These are phyloP conservation scores for Lactarius hatsudake DNA, from an alignment of 768 basidiomycete species.

Conservation along the genomic window DNA sequence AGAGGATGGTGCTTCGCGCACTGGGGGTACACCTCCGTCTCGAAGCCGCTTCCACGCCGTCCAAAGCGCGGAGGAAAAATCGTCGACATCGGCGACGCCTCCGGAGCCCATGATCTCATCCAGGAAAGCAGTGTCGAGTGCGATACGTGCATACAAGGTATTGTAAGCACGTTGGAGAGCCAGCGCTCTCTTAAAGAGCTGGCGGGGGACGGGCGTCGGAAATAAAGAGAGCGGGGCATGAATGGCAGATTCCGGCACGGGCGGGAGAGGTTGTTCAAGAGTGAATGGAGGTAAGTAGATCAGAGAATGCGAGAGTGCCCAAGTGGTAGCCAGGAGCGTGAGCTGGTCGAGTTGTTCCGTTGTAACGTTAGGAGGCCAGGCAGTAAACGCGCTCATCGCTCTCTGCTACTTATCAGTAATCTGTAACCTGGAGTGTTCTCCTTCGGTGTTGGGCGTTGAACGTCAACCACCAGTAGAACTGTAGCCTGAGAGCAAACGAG, in stretches of 20 bases:
- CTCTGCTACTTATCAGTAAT: not conserved
- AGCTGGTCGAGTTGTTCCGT: constrained; percentile 57
- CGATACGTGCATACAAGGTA: constrained; percentile 77
- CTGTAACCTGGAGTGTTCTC: not conserved
- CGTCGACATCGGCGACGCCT: constrained; percentile 77
- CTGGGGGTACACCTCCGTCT: constrained; percentile 60
- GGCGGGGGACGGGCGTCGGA: constrained; percentile 81
- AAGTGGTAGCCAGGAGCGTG: constrained; percentile 67
- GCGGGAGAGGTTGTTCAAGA: constrained; percentile 39
- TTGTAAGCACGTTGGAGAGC: constrained; percentile 78
- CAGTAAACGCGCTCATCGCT: constrained; percentile 7
- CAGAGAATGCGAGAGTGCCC: constrained; percentile 81
- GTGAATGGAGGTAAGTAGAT: constrained; percentile 66
- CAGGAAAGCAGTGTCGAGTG: constrained; percentile 74
- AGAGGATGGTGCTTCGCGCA: constrained; percentile 30
- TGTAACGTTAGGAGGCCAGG: constrained; percentile 75
- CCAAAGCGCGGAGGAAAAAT: constrained; percentile 86
- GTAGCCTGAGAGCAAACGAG: not conserved
- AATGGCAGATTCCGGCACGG: constrained; percentile 67
- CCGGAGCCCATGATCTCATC: constrained; percentile 82
- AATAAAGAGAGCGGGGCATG: constrained; percentile 89
- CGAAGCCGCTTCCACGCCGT: constrained; percentile 76
- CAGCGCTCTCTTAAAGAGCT: constrained; percentile 62
- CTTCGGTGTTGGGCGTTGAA: not conserved
- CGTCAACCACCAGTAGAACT: not conserved